Conservation (phyloP, 345 rosid species). For the Citrus inodora region DNA sequence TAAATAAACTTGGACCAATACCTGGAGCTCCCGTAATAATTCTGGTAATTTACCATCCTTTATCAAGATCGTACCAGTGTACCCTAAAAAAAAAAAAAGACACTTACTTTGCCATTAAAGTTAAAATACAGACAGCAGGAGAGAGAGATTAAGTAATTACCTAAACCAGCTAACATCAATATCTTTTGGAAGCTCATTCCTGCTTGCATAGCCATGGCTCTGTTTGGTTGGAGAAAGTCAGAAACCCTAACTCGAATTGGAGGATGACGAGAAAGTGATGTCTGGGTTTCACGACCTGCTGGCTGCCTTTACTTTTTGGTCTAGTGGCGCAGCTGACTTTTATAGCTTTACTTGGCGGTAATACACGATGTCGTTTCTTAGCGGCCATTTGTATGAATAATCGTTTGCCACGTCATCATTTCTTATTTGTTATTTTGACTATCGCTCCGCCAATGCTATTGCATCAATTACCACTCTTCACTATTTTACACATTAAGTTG, state of each 20-base stretch:
- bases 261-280: background rate
- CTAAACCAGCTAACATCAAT: conserved; percentile 79
- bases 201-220: conserved; percentile 72
- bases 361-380: background rate
- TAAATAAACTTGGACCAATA: conserved; percentile 10
- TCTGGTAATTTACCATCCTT: conserved; percentile 87
- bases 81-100: conserved; percentile 37
- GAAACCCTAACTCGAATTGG: background rate
- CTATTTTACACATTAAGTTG: background rate
- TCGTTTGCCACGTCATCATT: background rate
- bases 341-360: background rate
- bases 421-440: too few species aligned
- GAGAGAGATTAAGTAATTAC: conserved; percentile 20
- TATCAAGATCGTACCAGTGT: conserved; percentile 67
- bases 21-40: conserved; percentile 75
- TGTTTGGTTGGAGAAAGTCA: background rate
- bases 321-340: background rate
- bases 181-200: conserved; percentile 72
- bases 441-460: too few species aligned
- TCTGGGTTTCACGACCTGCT: background rate
- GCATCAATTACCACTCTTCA: too few species aligned
- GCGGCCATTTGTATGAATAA: background rate
- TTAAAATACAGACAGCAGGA: background rate
- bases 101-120: background rate
- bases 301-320: background rate